phyloP scores from a whole-genome alignment of 177 flowering plant species.

The Tripterygium wilfordii region DNA sequence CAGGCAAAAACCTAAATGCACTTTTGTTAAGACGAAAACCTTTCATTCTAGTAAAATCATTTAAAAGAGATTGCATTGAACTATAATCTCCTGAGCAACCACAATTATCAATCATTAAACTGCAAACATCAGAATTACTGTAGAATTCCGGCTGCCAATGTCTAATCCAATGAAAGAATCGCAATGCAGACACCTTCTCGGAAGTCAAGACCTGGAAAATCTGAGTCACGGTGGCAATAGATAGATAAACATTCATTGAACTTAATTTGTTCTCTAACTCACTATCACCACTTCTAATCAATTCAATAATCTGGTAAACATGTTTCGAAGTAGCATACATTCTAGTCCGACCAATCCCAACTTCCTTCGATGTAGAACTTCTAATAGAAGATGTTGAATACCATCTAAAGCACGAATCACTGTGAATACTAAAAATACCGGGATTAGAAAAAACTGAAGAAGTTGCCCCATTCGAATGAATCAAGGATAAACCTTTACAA shows the following conservation, averaged over 20 bases:
- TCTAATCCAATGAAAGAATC: constrained; percentile 49
- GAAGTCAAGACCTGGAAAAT: constrained; percentile 34
- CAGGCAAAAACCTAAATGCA: constrained; percentile 43
- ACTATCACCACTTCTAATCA: constrained; percentile 21
- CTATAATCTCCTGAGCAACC: constrained; percentile 40
- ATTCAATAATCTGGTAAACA: constrained; percentile 23
- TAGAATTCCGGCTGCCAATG: constrained; percentile 7
- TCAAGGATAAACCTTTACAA: too few species aligned
- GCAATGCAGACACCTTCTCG: constrained; percentile 36
- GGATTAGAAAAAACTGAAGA: too few species aligned
- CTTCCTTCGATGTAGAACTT: too few species aligned
- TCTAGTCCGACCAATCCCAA: too few species aligned
- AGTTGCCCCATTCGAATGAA: too few species aligned
- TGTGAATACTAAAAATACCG: too few species aligned
- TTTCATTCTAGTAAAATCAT: constrained; percentile 25
- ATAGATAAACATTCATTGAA: constrained; percentile 17
- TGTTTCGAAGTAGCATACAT: too few species aligned
- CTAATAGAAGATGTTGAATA: too few species aligned
- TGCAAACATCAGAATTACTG: constrained; percentile 30
- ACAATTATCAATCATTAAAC: constrained; percentile 41
- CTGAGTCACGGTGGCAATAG: constrained; percentile 17
- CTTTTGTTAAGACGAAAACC: constrained; percentile 32
- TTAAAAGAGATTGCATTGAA: constrained; percentile 29
- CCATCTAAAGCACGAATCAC: too few species aligned
- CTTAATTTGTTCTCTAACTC: constrained; percentile 35